Base-by-base conservation (phyloP, 805 yeast species). In the Metschnikowia kunwiensis region DNA sequence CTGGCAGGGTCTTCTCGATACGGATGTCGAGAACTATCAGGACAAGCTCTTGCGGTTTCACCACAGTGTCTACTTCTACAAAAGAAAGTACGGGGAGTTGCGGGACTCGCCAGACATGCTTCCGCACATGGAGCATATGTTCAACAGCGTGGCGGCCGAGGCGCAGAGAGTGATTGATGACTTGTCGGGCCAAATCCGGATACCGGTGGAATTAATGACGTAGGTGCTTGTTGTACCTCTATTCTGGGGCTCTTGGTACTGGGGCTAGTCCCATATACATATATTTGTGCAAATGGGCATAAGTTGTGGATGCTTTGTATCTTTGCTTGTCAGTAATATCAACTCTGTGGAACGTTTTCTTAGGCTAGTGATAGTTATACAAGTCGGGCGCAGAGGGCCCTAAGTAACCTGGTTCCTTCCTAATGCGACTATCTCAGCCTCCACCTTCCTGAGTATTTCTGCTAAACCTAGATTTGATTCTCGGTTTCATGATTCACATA, bases 21-120 rank as follows among this genome's bases (percentile, higher is more conserved):
- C 7, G 3, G 7, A 16, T 14, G 12, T 27, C 11, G 27, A 15
- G 5, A 13, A 17, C 5, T n/a, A 11, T 21, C 25, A 12, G 25
- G 30, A 26, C 18, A 15, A 9, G 16, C 36, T 32, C 11, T 14
- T 32, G 19, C 22, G 36, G n/a, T 25, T 25, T 5, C 30, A 26
- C 14, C 30, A 32, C 10, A 32, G 36, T 13, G 19, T 32, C 10
- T 32, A 25, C 19, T 25, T 10, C 15, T 32, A 30, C 30, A 20
- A 16, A 9, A 10, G 7, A 4, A 14, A 5, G 4, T 32, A 13
- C 22, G 6, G 12, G 10, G n/a, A n/a, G n/a, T n/a, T n/a, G n/a
- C n/a, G n/a, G n/a, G 11, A 32, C 11, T 15, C 20, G 5, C n/a
- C 13, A 12, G 30, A 20, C 3, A 9, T 32, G 14, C 20, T 30